Conservation (phyloP, 768 basidiomycete genomes). For the Panaeolus cyanescens region DNA sequence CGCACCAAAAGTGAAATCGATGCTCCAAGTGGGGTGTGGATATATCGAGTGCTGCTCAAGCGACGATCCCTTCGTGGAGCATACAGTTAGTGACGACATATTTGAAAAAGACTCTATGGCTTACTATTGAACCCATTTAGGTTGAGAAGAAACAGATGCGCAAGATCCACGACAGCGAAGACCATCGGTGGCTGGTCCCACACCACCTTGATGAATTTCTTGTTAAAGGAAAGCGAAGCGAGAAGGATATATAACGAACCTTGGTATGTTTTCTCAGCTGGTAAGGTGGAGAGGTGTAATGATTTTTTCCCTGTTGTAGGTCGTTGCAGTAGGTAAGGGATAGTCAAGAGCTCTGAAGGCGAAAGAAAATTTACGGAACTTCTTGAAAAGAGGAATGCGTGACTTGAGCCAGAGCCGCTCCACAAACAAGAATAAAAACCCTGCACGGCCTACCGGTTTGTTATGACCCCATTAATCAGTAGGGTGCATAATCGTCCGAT, state of each 20-base stretch:
- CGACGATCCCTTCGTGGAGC: conserved; percentile 1
- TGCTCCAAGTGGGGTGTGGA: neutral
- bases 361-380: neutral
- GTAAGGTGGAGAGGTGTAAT: no score
- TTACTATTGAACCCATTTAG: neutral
- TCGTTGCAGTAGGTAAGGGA: no score
- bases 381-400: neutral
- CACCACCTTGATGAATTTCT: no score
- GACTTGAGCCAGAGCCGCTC: neutral
- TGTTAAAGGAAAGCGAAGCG: no score
- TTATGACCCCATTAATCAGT: neutral
- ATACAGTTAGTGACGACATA: neutral
- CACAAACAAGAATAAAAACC: conserved; percentile 1
- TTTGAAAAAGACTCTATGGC: neutral
- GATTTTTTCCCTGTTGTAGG: no score
- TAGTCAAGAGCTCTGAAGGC: neutral
- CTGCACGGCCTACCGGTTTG: neutral
- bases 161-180: neutral
- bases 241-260: neutral
- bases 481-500: neutral
- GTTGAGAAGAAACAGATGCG: neutral
- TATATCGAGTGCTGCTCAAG: neutral
- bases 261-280: no score
- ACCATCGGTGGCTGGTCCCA: no score
- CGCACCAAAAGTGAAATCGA: neutral